Conservation (phyloP, 345 rosid species). For the Populus davidiana region DNA sequence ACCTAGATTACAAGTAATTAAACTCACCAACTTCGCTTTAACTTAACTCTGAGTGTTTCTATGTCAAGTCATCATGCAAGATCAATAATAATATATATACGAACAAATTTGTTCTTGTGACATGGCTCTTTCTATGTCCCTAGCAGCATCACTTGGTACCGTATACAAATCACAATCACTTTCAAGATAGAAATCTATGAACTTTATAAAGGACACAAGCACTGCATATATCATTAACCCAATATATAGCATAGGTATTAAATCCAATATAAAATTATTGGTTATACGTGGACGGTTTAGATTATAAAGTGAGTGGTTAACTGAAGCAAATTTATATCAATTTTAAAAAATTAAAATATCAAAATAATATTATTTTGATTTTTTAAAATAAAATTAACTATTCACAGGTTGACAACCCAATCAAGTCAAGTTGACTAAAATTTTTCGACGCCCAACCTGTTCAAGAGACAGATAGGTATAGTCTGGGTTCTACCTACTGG, state of each 20-base stretch:
- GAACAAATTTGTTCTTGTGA: neutral
- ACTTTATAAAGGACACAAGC: neutral
- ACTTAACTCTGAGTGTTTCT: neutral
- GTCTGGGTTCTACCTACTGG: no score
- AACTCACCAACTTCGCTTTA: neutral
- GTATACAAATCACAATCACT: conserved; percentile 5
- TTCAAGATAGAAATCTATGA: neutral
- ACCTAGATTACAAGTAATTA: neutral
- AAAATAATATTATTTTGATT: no score
- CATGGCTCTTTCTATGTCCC: conserved; percentile 7
- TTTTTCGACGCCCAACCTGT: no score
- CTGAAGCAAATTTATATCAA: no score
- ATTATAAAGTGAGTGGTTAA: no score
- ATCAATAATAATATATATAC: neutral
- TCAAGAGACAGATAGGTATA: no score
- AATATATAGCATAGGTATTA: neutral
- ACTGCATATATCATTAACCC: neutral
- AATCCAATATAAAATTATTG: no score
- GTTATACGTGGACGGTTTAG: no score
- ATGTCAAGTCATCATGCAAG: neutral
- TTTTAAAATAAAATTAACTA: no score
- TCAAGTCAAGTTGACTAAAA: no score
- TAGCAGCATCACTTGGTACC: neutral
- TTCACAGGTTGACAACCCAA: no score
- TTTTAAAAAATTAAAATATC: no score